Evolutionary conservation across 345 rosid genomes (phyloP).

Genomic region (Populus davidiana): DNA sequence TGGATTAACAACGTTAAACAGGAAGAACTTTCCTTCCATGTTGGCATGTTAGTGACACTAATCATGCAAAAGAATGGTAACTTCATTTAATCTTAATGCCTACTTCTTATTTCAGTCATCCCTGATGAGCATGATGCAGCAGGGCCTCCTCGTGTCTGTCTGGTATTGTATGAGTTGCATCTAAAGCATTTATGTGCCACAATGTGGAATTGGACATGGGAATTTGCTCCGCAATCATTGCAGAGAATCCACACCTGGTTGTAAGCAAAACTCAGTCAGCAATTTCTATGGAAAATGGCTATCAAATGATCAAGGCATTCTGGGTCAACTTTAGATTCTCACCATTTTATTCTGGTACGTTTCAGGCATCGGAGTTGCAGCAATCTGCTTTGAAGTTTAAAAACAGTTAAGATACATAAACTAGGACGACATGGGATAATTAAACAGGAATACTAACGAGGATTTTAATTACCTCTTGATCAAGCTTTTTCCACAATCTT

Average conservation of each 20-base stretch:
- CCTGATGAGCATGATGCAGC: conserved; percentile 50
- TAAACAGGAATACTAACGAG: neutral
- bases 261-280: neutral
- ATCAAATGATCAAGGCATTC: neutral
- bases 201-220: conserved; percentile 61
- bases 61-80: too few species aligned
- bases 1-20: too few species aligned
- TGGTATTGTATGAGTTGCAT: conserved; percentile 76
- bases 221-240: conserved; percentile 71
- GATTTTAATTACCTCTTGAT: conserved; percentile 59
- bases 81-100: too few species aligned
- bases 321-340: conserved; percentile 8
- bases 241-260: conserved; percentile 81
- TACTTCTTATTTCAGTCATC: conserved; percentile 35
- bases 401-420: neutral
- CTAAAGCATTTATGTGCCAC: conserved; percentile 65
- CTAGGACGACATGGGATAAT: neutral
- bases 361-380: conserved; percentile 74
- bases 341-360: conserved; percentile 65
- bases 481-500: conserved; percentile 65
- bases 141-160: conserved; percentile 57
- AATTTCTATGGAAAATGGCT: neutral
- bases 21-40: too few species aligned
- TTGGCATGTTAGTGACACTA: too few species aligned
- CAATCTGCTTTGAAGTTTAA: conserved; percentile 46